Evolutionary conservation across 371 early-diverging fungal species (phyloP).

Genomic region (Mortierella sp.): DNA sequence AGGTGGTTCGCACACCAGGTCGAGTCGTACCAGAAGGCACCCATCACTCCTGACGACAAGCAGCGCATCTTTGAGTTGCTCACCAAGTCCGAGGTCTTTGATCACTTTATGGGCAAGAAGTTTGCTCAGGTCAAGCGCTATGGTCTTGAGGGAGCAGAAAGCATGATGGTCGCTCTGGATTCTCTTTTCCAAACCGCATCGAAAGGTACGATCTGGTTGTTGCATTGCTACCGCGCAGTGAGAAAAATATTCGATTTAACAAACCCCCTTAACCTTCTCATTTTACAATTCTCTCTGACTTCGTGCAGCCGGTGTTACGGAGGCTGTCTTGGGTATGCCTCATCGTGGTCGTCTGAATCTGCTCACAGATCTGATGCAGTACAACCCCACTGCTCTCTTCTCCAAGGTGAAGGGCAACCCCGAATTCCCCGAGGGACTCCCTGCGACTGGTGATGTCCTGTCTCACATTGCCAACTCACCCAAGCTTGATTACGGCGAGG

Average conservation of each 20-base stretch:
- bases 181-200: conserved; percentile 81
- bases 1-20: conserved; percentile 91
- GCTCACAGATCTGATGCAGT: conserved; percentile 85
- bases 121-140: conserved; percentile 96
- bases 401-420: conserved; percentile 92
- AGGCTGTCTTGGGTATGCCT: conserved; percentile 94
- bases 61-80: conserved; percentile 80
- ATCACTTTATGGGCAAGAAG: conserved; percentile 95
- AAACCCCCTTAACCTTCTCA: not conserved
- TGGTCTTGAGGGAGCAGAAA: conserved; percentile 97
- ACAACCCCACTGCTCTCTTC: conserved; percentile 85
- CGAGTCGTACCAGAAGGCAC: conserved; percentile 78
- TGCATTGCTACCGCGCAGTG: not conserved
- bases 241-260: too few species aligned
- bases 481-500: conserved; percentile 74
- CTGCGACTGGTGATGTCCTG: conserved; percentile 92
- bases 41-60: conserved; percentile 70
- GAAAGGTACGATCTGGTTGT: conserved; percentile 31
- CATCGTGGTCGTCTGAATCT: conserved; percentile 97
- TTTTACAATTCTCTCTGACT: not conserved
- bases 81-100: conserved; percentile 88
- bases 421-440: conserved; percentile 83
- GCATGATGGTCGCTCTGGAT: conserved; percentile 94
- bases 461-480: conserved; percentile 86
- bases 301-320: conserved; percentile 71